Base-by-base conservation (phyloP, 371 early-diverging fungal genomes). In the Circinella umbellata region DNA sequence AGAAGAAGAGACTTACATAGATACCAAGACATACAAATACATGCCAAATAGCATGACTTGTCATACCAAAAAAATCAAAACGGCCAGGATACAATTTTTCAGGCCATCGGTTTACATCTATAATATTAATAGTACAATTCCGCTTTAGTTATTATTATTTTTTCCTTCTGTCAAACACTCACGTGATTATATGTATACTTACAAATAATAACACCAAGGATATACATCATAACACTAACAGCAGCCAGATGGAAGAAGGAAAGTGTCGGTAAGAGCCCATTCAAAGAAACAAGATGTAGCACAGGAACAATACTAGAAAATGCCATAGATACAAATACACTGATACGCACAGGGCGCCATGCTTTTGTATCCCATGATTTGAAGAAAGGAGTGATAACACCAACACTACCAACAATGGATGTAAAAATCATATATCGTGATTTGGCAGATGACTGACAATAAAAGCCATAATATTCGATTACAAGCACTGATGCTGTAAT, bases 1-100 rank as follows among this genome's bases (percentile, higher is more conserved):
- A 27, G 27, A 27, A 27, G 27, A 27, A 27, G 27, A 27, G 27
- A 76, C 80, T 72, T 77, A 81, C 82, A 65, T 77, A 88, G 36
- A 89, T 89, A 7, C 90, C 92, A 6, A 85, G 78, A 20, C 89
- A 84, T 8, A 93, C 92, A 76, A 86, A 86, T 15, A 90, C 72
- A 74, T 94, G 94, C 94, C 94, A 94, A 61, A 91, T 81, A 55
- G 90, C 90, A 77, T 94, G 94, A 59, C 90, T 90, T 63, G 91
- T 89, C 77, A 84, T 77, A 63, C 89, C 88, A 69, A 88, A 77
- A 63, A 82, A 76, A 75, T 95, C 94, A 78, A 93, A 92, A 68
- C 79, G 73, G 13, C 94, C 94, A n/a, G 93, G 93, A 62, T 77
- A 87, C 66, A 82, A 81, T 72, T 90, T 87, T 80, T 95, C 94